Percentiles rank a stretch among this genome's conserved stretches.
Conservation (phyloP, 768 basidiomycete genomes). For the Nevesoporus exiguus region DNA sequence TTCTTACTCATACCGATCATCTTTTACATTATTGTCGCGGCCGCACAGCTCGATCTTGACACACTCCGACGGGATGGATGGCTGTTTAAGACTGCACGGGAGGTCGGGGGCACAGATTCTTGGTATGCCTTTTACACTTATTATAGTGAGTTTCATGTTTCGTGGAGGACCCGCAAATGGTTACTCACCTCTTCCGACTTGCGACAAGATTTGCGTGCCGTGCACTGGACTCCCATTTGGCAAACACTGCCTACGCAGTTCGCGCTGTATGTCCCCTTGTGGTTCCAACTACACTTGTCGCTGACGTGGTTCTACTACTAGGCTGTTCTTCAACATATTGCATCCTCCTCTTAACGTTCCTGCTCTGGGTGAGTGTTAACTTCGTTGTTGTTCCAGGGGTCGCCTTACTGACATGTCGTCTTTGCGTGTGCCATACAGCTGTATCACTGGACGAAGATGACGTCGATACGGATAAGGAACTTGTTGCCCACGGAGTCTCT, state of each 20-base stretch:
- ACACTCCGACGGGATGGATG: slow-evolving; percentile 67
- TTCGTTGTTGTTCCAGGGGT: not conserved
- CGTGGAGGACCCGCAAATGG: not conserved
- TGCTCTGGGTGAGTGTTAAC: slow-evolving; percentile 57
- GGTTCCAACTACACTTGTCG: not conserved
- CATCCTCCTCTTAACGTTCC: slow-evolving; percentile 90
- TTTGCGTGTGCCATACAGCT: slow-evolving; percentile 39
- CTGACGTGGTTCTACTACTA: slow-evolving; percentile 34
- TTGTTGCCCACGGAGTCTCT: slow-evolving; percentile 89
- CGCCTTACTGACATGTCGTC: not conserved
- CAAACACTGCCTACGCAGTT: slow-evolving; percentile 90
- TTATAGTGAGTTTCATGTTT: slow-evolving; percentile 50
- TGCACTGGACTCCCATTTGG: slow-evolving; percentile 67
- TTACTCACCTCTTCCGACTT: not conserved
- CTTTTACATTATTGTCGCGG: slow-evolving; percentile 79
- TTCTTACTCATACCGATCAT: slow-evolving; percentile 75
- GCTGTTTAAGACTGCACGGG: slow-evolving; percentile 67
- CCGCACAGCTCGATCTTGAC: slow-evolving; percentile 56
- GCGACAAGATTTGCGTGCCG: slow-evolving; percentile 54
- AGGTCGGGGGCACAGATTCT: slow-evolving; percentile 30
- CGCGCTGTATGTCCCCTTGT: slow-evolving; percentile 61
- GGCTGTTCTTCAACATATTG: slow-evolving; percentile 79
- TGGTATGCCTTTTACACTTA: slow-evolving; percentile 90
- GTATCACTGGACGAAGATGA: slow-evolving; percentile 91
- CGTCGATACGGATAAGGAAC: slow-evolving; percentile 87